These are phyloP conservation scores for Apium graveolens DNA, from an alignment of 129 eudicot species.

Conservation along the genomic window DNA sequence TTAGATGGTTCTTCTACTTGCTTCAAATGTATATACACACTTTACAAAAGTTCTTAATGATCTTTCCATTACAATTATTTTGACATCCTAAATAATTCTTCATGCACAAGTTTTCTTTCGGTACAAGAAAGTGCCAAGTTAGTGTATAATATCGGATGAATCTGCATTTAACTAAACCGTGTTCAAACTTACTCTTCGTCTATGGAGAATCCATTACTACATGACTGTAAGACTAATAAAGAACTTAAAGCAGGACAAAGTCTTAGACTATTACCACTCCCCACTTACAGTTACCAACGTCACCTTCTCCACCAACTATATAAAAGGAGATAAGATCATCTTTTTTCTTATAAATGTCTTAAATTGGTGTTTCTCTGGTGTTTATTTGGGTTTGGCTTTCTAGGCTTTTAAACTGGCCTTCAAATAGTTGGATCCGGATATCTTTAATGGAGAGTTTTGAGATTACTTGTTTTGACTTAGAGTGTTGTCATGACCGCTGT, in stretches of 20 bases:
- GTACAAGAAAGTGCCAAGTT: not conserved
- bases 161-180: not conserved
- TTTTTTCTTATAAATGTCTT: not conserved
- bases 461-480: not conserved
- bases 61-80: not conserved
- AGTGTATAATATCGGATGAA: not conserved
- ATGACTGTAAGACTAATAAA: not conserved
- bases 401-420: not conserved
- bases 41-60: not conserved
- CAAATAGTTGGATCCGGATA: not conserved
- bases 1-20: not conserved
- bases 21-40: not conserved
- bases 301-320: not conserved
- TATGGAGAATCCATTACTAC: not conserved
- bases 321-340: not conserved
- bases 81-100: not conserved
- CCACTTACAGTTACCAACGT: not conserved
- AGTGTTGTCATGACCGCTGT: not conserved
- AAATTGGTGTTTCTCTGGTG: not conserved
- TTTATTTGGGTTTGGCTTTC: not conserved
- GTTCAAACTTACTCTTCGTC: not conserved
- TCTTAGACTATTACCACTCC: not conserved
- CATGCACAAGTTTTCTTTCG: conserved; percentile 1
- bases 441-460: not conserved
- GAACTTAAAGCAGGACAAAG: not conserved